A percentile compares a stretch with the other conserved stretches of the same genome.
Evolutionary conservation across 257 asterid species (phyloP).

Genomic region (Misopates orontium): DNA sequence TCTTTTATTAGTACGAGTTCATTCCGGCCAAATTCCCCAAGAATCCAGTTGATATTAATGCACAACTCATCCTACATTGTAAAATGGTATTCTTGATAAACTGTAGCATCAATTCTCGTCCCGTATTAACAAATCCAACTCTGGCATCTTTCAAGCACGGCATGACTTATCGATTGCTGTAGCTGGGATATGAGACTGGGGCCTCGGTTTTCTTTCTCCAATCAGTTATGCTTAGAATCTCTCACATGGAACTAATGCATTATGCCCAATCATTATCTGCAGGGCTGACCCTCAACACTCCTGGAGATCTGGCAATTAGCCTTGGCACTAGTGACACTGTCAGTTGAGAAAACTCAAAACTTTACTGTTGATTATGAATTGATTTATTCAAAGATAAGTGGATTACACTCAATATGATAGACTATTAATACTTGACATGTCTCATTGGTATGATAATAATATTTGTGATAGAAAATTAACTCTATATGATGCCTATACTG

Average conservation of each 20-base stretch:
- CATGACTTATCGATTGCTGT: no score
- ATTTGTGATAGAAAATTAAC: not conserved
- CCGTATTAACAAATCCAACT: no score
- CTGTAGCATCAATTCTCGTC: not conserved
- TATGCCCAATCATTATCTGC: conserved; percentile 22
- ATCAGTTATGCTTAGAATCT: not conserved
- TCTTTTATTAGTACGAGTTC: not conserved
- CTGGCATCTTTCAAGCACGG: no score
- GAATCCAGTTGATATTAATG: not conserved
- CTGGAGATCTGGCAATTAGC: conserved; percentile 72
- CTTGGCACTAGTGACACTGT: conserved; percentile 83
- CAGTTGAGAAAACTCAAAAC: conserved; percentile 23
- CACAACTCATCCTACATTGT: no score
- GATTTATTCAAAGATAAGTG: not conserved
- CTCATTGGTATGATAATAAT: not conserved
- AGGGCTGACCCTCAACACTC: conserved; percentile 64
- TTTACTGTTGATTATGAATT: not conserved
- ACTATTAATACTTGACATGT: not conserved
- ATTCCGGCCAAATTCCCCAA: not conserved
- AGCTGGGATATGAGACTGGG: no score
- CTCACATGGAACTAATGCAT: not conserved
- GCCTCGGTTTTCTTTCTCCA: not conserved
- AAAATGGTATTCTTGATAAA: not conserved
- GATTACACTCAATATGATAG: not conserved
- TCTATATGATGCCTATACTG: not conserved